These are phyloP conservation scores for Hevea brasiliensis DNA, from an alignment of 345 rosid species.

Conservation along the genomic window DNA sequence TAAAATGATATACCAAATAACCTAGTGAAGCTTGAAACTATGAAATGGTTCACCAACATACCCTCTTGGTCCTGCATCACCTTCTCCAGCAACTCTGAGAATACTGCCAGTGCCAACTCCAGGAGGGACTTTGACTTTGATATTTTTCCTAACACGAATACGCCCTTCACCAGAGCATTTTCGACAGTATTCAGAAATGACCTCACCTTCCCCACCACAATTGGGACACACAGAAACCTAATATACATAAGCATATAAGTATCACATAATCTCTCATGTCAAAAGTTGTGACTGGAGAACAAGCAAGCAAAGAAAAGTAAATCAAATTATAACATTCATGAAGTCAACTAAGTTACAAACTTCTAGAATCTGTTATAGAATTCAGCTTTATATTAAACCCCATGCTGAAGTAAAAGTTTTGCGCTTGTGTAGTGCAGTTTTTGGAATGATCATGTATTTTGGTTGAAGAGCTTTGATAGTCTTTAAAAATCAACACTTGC, in stretches of 20 bases:
- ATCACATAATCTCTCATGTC: conserved; percentile 6
- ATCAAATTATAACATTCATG: too few species aligned
- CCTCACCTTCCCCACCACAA: conserved; percentile 92
- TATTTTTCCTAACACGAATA: conserved; percentile 68
- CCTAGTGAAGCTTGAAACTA: conserved; percentile 4
- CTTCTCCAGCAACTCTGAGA: conserved; percentile 92
- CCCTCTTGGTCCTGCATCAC: conserved; percentile 96
- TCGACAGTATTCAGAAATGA: conserved; percentile 80
- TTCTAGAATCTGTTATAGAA: background rate
- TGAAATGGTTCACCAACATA: conserved; percentile 33
- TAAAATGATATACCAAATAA: conserved; percentile 9
- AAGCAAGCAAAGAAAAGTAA: too few species aligned
- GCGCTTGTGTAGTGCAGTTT: background rate
- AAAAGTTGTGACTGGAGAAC: background rate
- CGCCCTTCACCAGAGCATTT: conserved; percentile 93
- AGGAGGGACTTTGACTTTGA: conserved; percentile 88
- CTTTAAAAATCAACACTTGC: background rate
- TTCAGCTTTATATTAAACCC: background rate
- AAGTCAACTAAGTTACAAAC: too few species aligned
- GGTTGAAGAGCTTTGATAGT: background rate
- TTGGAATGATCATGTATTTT: background rate
- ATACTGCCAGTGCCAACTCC: conserved; percentile 89
- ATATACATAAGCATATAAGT: conserved; percentile 26
- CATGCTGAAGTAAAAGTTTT: background rate
- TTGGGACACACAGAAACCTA: conserved; percentile 90